Base-by-base conservation (phyloP, 163 green algal species). In the Volvox carteri region DNA sequence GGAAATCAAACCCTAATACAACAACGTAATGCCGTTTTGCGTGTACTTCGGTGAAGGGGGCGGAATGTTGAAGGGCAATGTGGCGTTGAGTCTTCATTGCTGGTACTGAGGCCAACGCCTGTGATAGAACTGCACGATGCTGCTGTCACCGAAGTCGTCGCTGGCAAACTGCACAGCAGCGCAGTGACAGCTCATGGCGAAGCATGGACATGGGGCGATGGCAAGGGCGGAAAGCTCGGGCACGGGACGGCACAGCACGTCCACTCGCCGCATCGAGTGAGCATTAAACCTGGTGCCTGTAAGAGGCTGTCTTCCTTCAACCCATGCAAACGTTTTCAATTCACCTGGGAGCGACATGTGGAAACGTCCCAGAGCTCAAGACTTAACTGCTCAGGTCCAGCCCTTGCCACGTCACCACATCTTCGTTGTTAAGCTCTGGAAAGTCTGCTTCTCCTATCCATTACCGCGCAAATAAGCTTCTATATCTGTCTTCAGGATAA, bases 61-160 rank as follows among this genome's bases (percentile, higher is more conserved):
- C 48, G 92, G 14, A 95, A 95, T 62, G 85, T 92, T 7, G 93
- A 96, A 78, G 90, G 92, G 1, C 93, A 96, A 88, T 95, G 93
- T 42, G 93, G 92, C 28, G 70, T 89, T 12, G 70, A 68, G 33
- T 78, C 60, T 16, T 85, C 78, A 12, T 68, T 92, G 11, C 30
- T 96, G 25, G 87, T 96, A 33, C 23, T 88, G 23, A 79, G 86
- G 2, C 92, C 95, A 6, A 90, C 92, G 54, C 46, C 87, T 25
- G 48, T 94, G 0, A 42, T 91, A 1, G 89, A 94, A 50, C 70
- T 97, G n/a, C 78, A 93, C 18, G 77, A 77, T 0, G 54, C 89
- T 1, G 37, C 37, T 0, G 78, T 92, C 0, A 23, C 23, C 8
- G 72, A 37, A 16, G 68, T 97, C 19, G 37, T 56, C 7, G 92